Conservation (phyloP, 1,284 basidiomycete genomes). For the Xerocomus minutiporus region DNA sequence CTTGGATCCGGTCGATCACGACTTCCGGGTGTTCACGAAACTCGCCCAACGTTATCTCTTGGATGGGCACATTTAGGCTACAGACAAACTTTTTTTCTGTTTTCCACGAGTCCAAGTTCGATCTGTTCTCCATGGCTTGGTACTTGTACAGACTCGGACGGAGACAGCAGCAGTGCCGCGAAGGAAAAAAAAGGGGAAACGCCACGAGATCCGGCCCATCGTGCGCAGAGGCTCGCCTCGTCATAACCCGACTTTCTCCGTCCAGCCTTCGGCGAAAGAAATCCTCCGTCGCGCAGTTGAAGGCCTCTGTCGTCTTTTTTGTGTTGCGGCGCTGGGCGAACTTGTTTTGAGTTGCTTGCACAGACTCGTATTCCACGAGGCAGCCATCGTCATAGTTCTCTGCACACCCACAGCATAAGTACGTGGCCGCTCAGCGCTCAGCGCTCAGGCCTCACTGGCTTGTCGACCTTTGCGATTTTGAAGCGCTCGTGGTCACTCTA, state of each 20-base stretch:
- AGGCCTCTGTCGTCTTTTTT: no score
- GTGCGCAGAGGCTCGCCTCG: not conserved
- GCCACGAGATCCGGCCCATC: not conserved
- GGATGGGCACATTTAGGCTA: not conserved
- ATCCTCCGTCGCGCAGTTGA: not conserved
- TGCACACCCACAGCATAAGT: no score
- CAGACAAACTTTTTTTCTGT: not conserved
- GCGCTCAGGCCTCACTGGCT: no score
- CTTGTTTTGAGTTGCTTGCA: no score
- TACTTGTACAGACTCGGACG: not conserved
- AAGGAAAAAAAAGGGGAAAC: not conserved
- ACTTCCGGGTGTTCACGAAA: not conserved
- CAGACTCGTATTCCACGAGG: not conserved
- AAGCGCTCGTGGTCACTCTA: not conserved
- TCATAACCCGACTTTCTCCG: not conserved
- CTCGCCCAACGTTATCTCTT: not conserved
- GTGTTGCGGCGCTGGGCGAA: no score
- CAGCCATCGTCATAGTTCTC: no score
- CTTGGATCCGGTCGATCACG: constrained; percentile 3
- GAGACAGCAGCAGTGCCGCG: not conserved
- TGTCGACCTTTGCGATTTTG: not conserved
- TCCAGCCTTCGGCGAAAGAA: not conserved
- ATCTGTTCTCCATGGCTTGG: not conserved
- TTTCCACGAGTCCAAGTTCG: not conserved
- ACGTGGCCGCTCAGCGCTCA: no score